phyloP scores from a whole-genome alignment of 768 basidiomycete species.

The Mycena rosella region DNA sequence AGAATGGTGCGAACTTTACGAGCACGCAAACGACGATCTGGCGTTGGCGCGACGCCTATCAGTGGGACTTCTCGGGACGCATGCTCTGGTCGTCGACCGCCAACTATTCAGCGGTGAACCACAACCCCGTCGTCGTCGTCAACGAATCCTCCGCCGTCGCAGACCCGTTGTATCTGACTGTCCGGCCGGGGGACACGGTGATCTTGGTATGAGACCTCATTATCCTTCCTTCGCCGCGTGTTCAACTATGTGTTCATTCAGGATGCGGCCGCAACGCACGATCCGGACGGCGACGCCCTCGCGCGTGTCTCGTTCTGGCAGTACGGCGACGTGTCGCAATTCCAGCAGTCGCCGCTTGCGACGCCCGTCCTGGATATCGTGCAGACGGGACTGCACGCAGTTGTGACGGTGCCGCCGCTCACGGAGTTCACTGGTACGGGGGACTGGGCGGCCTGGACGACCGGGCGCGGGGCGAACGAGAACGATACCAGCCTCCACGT shows the following conservation, averaged over 20 bases:
- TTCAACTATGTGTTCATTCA: neutral
- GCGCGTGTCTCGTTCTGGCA: conserved; percentile 27
- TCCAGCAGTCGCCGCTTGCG: neutral
- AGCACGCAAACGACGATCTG: conserved; percentile 31
- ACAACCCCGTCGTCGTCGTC: conserved; percentile 30
- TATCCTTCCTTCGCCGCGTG: neutral
- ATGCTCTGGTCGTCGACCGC: conserved; percentile 30
- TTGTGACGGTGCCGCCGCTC: neutral
- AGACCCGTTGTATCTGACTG: neutral
- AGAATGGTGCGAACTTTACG: conserved; percentile 21
- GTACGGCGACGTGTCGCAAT: conserved; percentile 22
- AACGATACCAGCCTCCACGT: conserved; percentile 30
- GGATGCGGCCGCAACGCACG: conserved; percentile 18
- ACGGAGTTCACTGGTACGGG: neutral
- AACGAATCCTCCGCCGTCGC: conserved; percentile 13
- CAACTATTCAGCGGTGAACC: conserved; percentile 26
- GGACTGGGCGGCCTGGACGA: neutral
- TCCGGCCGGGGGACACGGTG: conserved; percentile 6
- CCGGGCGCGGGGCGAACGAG: conserved; percentile 22
- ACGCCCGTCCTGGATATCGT: conserved; percentile 1
- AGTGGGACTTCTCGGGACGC: conserved; percentile 34
- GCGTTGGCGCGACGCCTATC: conserved; percentile 36
- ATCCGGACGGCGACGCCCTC: conserved; percentile 24
- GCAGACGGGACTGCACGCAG: neutral
- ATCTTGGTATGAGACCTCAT: conserved; percentile 2